phyloP scores from a whole-genome alignment of 345 rosid genomes.

The Abelmoschus esculentus region DNA sequence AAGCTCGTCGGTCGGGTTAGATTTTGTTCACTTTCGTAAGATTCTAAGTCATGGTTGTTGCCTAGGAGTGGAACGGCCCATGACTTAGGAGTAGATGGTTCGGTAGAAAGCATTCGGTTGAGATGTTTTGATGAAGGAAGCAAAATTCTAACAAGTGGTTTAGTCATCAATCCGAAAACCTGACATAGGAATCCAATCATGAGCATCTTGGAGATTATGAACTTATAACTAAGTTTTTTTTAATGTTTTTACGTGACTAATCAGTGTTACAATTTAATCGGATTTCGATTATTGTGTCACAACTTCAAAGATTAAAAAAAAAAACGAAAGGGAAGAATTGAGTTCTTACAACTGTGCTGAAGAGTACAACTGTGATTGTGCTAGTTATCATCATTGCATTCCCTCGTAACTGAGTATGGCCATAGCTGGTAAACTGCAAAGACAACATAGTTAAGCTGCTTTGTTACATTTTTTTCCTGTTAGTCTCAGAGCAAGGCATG shows the following conservation, averaged over 20 bases:
- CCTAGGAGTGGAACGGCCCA: constrained; percentile 44
- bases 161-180: constrained; percentile 86
- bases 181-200: constrained; percentile 19
- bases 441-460: not conserved
- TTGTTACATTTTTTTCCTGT: not conserved
- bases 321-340: not conserved
- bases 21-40: constrained; percentile 11
- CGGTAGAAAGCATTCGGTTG: constrained; percentile 38
- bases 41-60: constrained; percentile 29
- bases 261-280: not conserved
- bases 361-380: constrained; percentile 83
- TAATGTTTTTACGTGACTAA: not conserved
- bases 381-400: constrained; percentile 93
- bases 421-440: constrained; percentile 60
- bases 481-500: not conserved
- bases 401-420: constrained; percentile 51
- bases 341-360: constrained; percentile 78
- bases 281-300: not conserved
- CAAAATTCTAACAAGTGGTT: constrained; percentile 68
- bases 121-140: constrained; percentile 49
- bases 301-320: not conserved
- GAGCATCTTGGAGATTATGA: not conserved
- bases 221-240: not conserved
- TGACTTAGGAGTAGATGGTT: constrained; percentile 49
- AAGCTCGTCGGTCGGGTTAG: constrained; percentile 32